Evolutionary conservation across 495 filamentous ascomycete species (phyloP).

Genomic region (Aspergillus biplanus): DNA sequence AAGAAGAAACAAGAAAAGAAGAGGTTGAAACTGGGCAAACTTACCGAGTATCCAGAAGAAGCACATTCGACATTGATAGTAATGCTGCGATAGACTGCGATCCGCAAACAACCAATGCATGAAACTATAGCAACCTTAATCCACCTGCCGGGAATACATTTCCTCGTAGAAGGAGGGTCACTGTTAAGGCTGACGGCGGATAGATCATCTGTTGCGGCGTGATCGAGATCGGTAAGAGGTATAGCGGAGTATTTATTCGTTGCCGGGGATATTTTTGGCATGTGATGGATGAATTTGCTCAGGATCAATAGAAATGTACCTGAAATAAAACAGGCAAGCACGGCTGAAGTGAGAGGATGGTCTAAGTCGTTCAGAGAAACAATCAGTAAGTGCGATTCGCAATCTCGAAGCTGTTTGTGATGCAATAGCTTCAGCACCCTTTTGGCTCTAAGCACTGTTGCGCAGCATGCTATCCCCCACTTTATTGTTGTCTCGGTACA

Average conservation of each 20-base stretch:
- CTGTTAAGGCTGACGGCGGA: conserved; percentile 22
- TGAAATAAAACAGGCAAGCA: conserved; percentile 41
- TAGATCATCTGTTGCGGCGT: conserved; percentile 17
- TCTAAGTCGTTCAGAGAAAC: conserved; percentile 27
- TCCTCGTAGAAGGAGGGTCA: conserved; percentile 9
- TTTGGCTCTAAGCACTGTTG: background rate
- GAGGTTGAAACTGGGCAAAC: conserved; percentile 13
- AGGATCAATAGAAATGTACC: conserved; percentile 38
- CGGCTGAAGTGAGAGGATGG: conserved; percentile 44
- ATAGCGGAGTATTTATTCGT: conserved; percentile 29
- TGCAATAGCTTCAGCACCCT: background rate
- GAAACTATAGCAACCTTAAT: conserved; percentile 32
- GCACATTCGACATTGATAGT: conserved; percentile 46
- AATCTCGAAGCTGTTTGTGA: background rate
- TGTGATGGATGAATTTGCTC: conserved; percentile 32
- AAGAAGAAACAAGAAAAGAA: too few species aligned
- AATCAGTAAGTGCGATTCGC: background rate
- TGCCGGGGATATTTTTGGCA: conserved; percentile 17
- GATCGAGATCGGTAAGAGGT: conserved; percentile 26
- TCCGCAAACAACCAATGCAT: conserved; percentile 39
- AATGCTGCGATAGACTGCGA: conserved; percentile 43
- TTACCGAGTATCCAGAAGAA: conserved; percentile 43
- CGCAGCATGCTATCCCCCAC: background rate
- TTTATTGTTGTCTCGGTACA: background rate
- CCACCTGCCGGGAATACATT: conserved; percentile 27